Conservation (phyloP, 208 protist species). For the Leishmania martiniquensis region DNA sequence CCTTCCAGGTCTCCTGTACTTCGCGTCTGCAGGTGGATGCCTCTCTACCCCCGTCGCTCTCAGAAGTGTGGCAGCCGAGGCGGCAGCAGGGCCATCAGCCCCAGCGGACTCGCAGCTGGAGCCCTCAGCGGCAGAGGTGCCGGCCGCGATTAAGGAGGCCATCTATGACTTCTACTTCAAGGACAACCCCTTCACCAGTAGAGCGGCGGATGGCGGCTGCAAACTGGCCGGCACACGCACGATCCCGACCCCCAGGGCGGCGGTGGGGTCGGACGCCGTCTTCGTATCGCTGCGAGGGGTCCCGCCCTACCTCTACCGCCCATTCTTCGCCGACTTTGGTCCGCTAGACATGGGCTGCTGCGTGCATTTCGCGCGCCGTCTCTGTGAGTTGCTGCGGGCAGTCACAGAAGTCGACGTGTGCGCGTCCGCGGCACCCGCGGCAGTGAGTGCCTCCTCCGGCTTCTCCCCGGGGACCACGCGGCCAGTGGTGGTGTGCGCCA, state of each 20-base stretch:
- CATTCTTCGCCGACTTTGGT: slow-evolving; percentile 95
- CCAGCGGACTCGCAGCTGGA: not conserved
- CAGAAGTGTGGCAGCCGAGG: not conserved
- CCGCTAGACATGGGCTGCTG: slow-evolving; percentile 87
- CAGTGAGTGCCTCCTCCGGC: not conserved
- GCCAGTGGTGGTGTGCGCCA: slow-evolving; percentile 61
- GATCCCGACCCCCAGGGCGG: slow-evolving; percentile 8
- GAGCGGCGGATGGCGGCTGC: slow-evolving; percentile 10
- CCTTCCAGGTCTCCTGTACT: slow-evolving; percentile 68
- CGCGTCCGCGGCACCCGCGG: not conserved
- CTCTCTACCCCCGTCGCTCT: slow-evolving; percentile 12
- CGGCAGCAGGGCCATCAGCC: not conserved
- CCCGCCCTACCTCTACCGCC: slow-evolving; percentile 77
- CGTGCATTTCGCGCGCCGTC: slow-evolving; percentile 65
- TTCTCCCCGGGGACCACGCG: not conserved
- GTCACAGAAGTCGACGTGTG: slow-evolving; percentile 27
- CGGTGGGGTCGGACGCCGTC: slow-evolving; percentile 32
- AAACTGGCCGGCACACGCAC: not conserved
- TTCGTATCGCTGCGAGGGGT: slow-evolving; percentile 45
- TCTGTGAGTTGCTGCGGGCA: slow-evolving; percentile 42
- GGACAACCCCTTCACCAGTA: slow-evolving; percentile 11
- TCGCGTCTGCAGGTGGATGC: slow-evolving; percentile 50
- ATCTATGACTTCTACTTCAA: slow-evolving; percentile 24
- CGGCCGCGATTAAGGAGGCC: slow-evolving; percentile 4
- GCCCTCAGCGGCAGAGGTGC: not conserved